Base-by-base conservation (phyloP, 1,139 yeast genomes). In the Magnusiomyces starmeri region DNA sequence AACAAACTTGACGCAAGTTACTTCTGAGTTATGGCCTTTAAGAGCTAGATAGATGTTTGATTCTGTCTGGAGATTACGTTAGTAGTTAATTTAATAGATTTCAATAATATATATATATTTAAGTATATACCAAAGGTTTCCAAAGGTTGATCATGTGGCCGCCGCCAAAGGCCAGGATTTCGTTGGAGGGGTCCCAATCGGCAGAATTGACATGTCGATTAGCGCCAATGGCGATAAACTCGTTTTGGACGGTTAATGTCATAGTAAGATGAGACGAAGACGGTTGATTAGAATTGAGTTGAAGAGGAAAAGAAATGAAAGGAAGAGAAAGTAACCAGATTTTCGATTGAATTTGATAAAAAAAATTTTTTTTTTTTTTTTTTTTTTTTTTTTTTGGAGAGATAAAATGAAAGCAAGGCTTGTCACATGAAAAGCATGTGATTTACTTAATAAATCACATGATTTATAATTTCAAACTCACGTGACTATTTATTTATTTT, bases 211-310 rank as follows among this genome's bases (percentile, higher is more conserved):
- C 76, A 61, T 85, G 90, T 58, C 79, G 78, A 64, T 88, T 88
- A 32, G 90, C 94, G 7, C 96, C 97, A 16, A 82, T 74, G 59
- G 87, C 82, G 8, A 83, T 72, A 43, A 85, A 85, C 54, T 82
- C 85, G 6, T 44, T 27, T 3, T 18, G 20, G 6, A 34, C 40
- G 27, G 45, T 40, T 52, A 49, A 46, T 34, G 24, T 35, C 18
- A 22, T 34, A 14, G 25, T 40, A n/a, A 16, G 43, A 20, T 22
- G 22, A 16, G 27, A 20, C 39, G 20, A 34, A n/a, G 6, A 3
- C 10, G 9, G 18, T 40, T 7, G 16, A 40, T 40, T 12, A 16
- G 26, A 14, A 4, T 6, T 4, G 37, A 7, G 37, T 32, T 6
- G 37, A 18, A 14, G 37, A 7, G 8, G 37, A 27, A 27, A 12